A percentile compares a stretch with the other conserved stretches of the same genome.
phyloP scores from a whole-genome alignment of 2,329 filamentous ascomycete species.

The Dothidotthia symphoricarpi region DNA sequence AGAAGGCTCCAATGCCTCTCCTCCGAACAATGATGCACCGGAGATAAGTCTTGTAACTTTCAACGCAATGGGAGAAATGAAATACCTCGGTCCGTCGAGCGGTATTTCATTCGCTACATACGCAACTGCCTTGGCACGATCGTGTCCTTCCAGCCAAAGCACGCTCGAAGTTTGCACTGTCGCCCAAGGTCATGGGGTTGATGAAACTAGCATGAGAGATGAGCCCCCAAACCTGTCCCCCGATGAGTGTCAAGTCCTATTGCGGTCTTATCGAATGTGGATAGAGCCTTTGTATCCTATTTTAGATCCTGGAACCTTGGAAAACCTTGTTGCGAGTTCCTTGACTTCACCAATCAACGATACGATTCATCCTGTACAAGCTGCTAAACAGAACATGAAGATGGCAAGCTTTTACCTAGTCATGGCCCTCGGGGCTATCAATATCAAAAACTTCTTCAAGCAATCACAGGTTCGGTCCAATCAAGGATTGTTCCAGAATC shows the following conservation, averaged over 20 bases:
- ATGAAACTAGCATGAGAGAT: too few species aligned
- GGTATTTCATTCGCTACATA: conserved; percentile 5
- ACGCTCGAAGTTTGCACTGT: neutral
- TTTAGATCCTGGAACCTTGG: neutral
- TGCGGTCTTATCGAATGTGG: neutral
- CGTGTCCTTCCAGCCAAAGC: neutral
- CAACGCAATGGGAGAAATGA: conserved; percentile 5
- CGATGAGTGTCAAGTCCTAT: neutral
- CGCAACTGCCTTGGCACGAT: conserved; percentile 1
- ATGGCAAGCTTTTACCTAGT: neutral
- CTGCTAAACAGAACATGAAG: neutral
- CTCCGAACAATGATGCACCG: neutral
- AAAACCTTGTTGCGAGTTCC: neutral
- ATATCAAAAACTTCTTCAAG: neutral
- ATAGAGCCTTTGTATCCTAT: conserved; percentile 1
- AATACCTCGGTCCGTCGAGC: conserved; percentile 4
- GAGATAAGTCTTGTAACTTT: conserved; percentile 4
- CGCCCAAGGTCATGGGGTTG: too few species aligned
- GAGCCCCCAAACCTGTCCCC: neutral
- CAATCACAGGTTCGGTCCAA: neutral
- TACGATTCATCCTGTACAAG: neutral
- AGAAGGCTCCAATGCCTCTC: neutral
- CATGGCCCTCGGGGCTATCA: conserved; percentile 1
- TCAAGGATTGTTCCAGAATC: neutral
- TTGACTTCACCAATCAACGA: neutral